Base-by-base conservation (phyloP, 1,284 basidiomycete genomes). In the Cryptococcus sp. region DNA sequence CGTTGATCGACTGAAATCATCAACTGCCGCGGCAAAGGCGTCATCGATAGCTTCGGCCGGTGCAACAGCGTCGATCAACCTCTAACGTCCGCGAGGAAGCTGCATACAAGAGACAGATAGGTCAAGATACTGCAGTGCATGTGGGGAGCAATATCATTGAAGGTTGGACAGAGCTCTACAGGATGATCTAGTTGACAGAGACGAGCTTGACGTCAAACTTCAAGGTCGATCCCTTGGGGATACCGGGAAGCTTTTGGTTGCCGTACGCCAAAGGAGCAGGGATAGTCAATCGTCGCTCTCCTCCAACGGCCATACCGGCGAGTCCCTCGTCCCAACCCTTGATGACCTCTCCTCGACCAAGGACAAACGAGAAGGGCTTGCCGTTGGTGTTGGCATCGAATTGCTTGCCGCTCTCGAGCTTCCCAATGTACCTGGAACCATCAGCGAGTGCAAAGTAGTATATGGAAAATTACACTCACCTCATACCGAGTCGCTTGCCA, bases 321-420 rank as follows among this genome's bases (percentile, higher is more conserved):
- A 97, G 79, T 47, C 93, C 93, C 62, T 88, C 78, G 63, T 95
- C 92, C 93, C 91, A 95, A 78, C 86, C 90, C 77, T 87, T 87
- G 74, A 97, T 94, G 46, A 97, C 93, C 69, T 95, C 86, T 37
- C 89, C 89, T 53, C 80, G 77, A 48, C 93, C 94, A 28, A 97
- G 79, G 43, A 77, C 81, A 79, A 97, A 97, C 41, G 76, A 76
- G 77, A 97, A 95, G 80, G 91, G 87, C 68, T 83, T 85, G 60
- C 93, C 93, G 68, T 83, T 85, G 54, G 80, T 84, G 75, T 95
- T 95, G 66, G 82, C 78, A 75, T 97, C 93, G 63, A 97, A 97
- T 38, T 86, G 71, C 69, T 86, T 89, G 59, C 90, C 91, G 68
- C 85, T 84, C 57, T 75, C 74, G 40, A 97, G 80, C 75, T 91